These are phyloP conservation scores for Kuraishia hungarica DNA, from an alignment of 805 yeast species.

Conservation along the genomic window DNA sequence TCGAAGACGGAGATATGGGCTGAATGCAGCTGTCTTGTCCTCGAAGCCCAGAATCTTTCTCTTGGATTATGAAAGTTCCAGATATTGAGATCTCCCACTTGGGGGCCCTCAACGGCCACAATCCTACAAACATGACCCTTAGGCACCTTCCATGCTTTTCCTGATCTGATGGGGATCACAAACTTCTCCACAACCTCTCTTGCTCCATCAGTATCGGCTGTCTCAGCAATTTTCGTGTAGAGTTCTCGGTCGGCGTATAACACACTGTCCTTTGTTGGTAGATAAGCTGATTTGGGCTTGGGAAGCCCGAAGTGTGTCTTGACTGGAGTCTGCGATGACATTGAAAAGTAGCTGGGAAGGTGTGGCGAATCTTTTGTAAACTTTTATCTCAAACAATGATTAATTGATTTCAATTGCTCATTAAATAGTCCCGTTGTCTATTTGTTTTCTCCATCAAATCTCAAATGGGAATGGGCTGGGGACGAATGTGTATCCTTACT, in stretches of 20 bases:
- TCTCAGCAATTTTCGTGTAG: slow-evolving; percentile 33
- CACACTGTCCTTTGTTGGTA: slow-evolving; percentile 46
- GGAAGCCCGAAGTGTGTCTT: slow-evolving; percentile 16
- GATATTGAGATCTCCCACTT: slow-evolving; percentile 60
- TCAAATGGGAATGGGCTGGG: too few relatives aligned
- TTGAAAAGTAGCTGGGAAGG: background rate
- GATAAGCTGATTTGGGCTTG: slow-evolving; percentile 47
- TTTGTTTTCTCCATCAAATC: too few relatives aligned
- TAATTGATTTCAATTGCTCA: background rate
- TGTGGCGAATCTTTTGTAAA: too few relatives aligned
- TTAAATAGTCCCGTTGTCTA: background rate
- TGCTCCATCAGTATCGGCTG: slow-evolving; percentile 21
- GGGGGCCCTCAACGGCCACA: slow-evolving; percentile 62
- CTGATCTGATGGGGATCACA: slow-evolving; percentile 45
- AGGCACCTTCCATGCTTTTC: slow-evolving; percentile 55
- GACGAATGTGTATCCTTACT: background rate
- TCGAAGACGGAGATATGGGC: slow-evolving; percentile 56
- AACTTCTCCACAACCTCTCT: slow-evolving; percentile 34
- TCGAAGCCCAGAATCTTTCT: slow-evolving; percentile 62
- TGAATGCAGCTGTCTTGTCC: slow-evolving; percentile 58
- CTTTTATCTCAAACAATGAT: too few relatives aligned
- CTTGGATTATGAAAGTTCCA: slow-evolving; percentile 56
- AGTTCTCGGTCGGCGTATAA: slow-evolving; percentile 40
- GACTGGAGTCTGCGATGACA: slow-evolving; percentile 14
- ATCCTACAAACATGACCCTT: slow-evolving; percentile 50